Conservation (phyloP, 139 green algal genomes). For the Pleodorina starrii region DNA sequence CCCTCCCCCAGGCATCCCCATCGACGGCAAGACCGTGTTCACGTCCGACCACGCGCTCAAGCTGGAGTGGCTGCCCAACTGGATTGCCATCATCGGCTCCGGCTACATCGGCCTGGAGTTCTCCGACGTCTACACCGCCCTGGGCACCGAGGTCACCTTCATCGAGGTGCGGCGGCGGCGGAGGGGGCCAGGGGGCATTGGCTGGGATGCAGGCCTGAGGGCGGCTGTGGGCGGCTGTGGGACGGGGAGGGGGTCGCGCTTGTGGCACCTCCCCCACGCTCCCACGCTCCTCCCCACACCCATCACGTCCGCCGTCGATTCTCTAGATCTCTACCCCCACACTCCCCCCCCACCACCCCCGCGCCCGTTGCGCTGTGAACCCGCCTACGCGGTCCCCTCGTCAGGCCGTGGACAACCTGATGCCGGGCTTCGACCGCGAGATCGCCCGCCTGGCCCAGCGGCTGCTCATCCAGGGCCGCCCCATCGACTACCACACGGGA, state of each 20-base stretch:
- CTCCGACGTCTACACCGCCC: conserved; percentile 97
- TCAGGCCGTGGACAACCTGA: conserved; percentile 95
- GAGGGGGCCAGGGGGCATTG: too few relatives aligned
- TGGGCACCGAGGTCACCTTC: conserved; percentile 98
- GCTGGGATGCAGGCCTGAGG: too few relatives aligned
- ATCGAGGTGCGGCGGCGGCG: conserved; percentile 88
- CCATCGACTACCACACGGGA: conserved; percentile 96
- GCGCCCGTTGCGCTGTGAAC: too few relatives aligned
- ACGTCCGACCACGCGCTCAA: conserved; percentile 98
- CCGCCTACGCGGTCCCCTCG: too few relatives aligned
- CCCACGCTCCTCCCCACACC: not conserved
- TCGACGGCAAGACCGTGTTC: conserved; percentile 99
- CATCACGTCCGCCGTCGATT: too few relatives aligned
- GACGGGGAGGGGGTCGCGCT: not conserved
- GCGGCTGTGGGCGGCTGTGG: not conserved
- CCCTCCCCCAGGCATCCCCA: conserved; percentile 90
- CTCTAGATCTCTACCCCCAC: not conserved
- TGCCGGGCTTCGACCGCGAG: conserved; percentile 98
- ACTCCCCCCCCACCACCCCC: not conserved
- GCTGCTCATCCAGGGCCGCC: conserved; percentile 92
- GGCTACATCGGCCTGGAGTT: conserved; percentile 99
- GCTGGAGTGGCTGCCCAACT: conserved; percentile 98
- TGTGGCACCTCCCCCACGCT: not conserved
- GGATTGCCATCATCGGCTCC: conserved; percentile 98
- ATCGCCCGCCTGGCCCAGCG: conserved; percentile 94